phyloP scores from a whole-genome alignment of 2,329 filamentous ascomycete species.

The Passalora sequoiae region DNA sequence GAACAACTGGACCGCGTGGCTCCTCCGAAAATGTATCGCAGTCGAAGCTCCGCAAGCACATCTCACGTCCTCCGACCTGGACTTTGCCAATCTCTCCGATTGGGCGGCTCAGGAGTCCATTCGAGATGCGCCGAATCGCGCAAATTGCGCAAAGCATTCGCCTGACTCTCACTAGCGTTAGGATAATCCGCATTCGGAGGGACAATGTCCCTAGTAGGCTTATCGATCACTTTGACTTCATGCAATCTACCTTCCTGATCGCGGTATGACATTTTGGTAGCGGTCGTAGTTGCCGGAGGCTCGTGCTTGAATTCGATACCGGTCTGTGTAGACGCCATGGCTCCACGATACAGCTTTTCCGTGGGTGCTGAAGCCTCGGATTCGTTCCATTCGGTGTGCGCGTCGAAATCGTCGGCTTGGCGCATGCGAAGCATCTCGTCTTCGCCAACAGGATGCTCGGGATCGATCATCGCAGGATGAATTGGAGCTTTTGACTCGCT shows the following conservation, averaged over 20 bases:
- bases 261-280: conserved; percentile 18
- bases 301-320: conserved; percentile 16
- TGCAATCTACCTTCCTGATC: conserved; percentile 18
- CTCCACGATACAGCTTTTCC: not conserved
- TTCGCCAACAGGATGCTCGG: conserved; percentile 13
- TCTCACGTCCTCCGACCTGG: no score
- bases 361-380: conserved; percentile 15
- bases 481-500: conserved; percentile 16
- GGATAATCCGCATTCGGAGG: not conserved
- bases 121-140: not conserved
- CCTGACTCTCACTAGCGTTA: not conserved
- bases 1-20: no score
- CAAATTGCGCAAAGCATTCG: conserved; percentile 2
- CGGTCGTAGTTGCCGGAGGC: conserved; percentile 15
- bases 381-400: conserved; percentile 6
- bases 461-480: conserved; percentile 15
- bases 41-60: no score
- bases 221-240: conserved; percentile 21
- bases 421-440: conserved; percentile 20
- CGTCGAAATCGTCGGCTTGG: conserved; percentile 8
- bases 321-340: not conserved
- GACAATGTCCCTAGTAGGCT: conserved; percentile 14
- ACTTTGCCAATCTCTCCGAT: no score
- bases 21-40: no score
- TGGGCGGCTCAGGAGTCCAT: conserved; percentile 1